Conservation (phyloP, 441 rosid species). For the Gossypium schwendimanii region DNA sequence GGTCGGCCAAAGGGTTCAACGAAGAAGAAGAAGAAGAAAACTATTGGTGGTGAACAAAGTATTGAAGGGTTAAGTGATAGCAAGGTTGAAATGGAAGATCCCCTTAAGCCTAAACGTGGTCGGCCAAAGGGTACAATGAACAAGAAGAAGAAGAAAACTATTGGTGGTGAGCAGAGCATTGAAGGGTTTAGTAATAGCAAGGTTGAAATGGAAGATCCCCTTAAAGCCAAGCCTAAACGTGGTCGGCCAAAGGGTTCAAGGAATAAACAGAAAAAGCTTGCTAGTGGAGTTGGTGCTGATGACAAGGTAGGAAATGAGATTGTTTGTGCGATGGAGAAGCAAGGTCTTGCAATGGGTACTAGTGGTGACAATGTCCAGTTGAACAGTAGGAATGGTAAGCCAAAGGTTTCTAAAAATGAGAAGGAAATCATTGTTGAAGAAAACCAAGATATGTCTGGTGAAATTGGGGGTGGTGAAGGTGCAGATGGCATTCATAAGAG, state of each 20-base stretch:
- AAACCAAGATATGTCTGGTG: neutral
- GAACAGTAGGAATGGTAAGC: slow-evolving; percentile 8
- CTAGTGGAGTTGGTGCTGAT: neutral
- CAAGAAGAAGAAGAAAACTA: slow-evolving; percentile 15
- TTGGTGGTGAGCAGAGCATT: neutral
- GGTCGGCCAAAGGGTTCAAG: slow-evolving; percentile 23
- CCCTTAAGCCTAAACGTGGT: too few relatives aligned
- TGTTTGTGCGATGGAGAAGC: neutral
- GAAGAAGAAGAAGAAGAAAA: too few relatives aligned
- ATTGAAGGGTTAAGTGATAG: too few relatives aligned
- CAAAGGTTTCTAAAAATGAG: neutral
- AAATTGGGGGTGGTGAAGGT: neutral
- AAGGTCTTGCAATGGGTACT: neutral
- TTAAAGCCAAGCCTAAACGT: slow-evolving; percentile 4
- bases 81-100: too few relatives aligned
- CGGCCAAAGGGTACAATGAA: too few relatives aligned
- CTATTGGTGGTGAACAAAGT: too few relatives aligned
- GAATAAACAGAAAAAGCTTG: neutral
- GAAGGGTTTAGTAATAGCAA: slow-evolving; percentile 4
- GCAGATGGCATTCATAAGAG: neutral
- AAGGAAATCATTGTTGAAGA: slow-evolving; percentile 2
- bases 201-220: neutral
- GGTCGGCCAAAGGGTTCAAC: too few relatives aligned
- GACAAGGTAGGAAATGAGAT: neutral
- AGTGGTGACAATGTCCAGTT: neutral